A percentile compares a stretch with the other conserved stretches of the same genome.
These are phyloP conservation scores for Colletotrichum magnum DNA, from an alignment of 2,329 filamentous ascomycete genomes.

Conservation along the genomic window DNA sequence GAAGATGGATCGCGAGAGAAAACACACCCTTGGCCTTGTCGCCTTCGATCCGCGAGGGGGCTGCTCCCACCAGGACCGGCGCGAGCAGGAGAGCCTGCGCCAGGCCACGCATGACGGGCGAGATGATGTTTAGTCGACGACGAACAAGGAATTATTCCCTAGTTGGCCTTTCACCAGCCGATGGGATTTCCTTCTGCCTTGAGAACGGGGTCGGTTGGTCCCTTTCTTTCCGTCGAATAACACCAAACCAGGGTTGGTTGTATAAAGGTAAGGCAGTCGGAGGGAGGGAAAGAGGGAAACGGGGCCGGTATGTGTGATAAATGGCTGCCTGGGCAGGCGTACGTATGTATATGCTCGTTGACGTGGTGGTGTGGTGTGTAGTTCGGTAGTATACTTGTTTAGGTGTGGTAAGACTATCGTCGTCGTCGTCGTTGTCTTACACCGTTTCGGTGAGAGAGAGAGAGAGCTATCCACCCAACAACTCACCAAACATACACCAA, in stretches of 20 bases:
- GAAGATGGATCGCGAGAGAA: neutral
- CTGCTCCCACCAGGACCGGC: conserved; percentile 52
- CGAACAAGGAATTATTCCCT: no score
- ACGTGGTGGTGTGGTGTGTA: conserved; percentile 10
- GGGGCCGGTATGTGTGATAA: conserved; percentile 9
- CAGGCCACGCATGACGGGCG: conserved; percentile 36
- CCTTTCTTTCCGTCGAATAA: no score
- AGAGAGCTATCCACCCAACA: neutral
- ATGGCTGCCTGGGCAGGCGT: conserved; percentile 20
- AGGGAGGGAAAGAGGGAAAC: neutral
- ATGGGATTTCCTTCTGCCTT: conserved; percentile 13
- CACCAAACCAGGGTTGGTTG: no score
- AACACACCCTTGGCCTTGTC: conserved; percentile 25
- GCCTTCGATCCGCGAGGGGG: conserved; percentile 31
- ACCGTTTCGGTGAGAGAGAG: neutral
- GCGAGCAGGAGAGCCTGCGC: conserved; percentile 50
- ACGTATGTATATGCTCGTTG: conserved; percentile 12
- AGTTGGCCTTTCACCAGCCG: neutral
- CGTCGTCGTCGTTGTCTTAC: neutral
- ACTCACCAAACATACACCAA: neutral
- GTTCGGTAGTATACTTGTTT: conserved; percentile 5
- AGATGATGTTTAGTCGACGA: neutral
- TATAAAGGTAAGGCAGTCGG: neutral
- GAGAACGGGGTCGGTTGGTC: conserved; percentile 3
- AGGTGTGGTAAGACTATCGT: neutral